Base-by-base conservation (phyloP, 805 yeast genomes). In the Lipomyces yamadae region DNA sequence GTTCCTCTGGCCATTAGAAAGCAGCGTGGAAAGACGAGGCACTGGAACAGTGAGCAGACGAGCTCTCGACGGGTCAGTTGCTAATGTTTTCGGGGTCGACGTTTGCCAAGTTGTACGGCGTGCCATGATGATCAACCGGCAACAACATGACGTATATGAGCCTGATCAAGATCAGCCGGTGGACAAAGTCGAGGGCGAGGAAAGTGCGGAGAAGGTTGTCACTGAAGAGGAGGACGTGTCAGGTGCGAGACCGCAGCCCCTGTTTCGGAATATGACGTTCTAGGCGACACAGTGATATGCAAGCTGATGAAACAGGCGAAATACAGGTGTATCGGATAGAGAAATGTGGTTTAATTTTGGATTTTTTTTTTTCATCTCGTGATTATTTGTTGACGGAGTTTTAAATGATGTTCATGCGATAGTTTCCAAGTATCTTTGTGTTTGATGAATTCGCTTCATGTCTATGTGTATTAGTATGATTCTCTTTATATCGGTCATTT, bases 61-160 rank as follows among this genome's bases (percentile, higher is more conserved):
- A 18, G 35, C 32, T 6, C 34, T 18, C 33, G 69, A 68, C 45
- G 73, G 74, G 39, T 72, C 78, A 3, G 80, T 80, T 13, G 79
- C 82, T 58, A 86, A 85, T 73, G 81, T 85, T 52, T 85, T 85
- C 75, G 88, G 88, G 8, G 86, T 85, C 58, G 88, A 85, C 73
- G 78, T 85, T 42, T 82, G 84, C 69, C 79, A 84, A 53, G 84
- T 83, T 32, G 81, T 83, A 4, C 76, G 80, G 65, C 75, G 85
- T n/a, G 85, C 84, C 5, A 62, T 68, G 53, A 53, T 67, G 60
- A 61, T 67, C 35, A 57, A 65, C 52, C 65, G 69, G 37, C 69
- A 61, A 45, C 50, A 55, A 52, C 54, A 32, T 3, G 15, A n/a
- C 57, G 50, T 59, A 42, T n/a, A 8, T 8, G 39, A 32, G 58